Evolutionary conservation across 2,329 filamentous ascomycete genomes (phyloP), one percentile per base, ranked within the genome.

Genomic region (Beauveria sp.): DNA sequence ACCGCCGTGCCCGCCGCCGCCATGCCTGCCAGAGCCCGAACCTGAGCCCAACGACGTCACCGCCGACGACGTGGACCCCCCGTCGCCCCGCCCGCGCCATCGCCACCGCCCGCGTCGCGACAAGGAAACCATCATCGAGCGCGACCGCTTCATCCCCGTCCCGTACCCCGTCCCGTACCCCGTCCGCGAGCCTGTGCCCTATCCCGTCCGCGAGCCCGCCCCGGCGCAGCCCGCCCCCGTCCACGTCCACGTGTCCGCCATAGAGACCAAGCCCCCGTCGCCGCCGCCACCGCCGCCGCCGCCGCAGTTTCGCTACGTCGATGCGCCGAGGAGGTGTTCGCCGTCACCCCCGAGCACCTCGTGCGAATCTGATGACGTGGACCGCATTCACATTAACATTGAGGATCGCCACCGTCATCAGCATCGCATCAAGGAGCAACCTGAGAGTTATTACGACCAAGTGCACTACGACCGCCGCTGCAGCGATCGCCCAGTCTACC

Each of bases 91-190:
- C 61, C 69, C 66, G 61, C 64, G 58, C 37, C 66, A 70, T 63
- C 69, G 41, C 43, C 70, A 68, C 51, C 68, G 69, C 14, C 69
- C 68, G 55, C 70, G 63, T 52, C 67, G 71, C 16, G 76, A 80
- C 51, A 72, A 72, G 40, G 80, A 84, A 67, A 73, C 81, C 55
- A 75, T 79, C 67, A 76, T 84, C 63, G 80, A 84, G 71, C 75
- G 80, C 28, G 81, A 84, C 67, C 73, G 75, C 56, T 65, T 79
- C 53, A 72, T 82, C 18, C 79, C 77, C 41, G 69, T 77, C 8
- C 73, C 72, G 10, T 68, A 79, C 2, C 77, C 75, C 20, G 73
- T 78, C 6, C 75, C 74, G 9, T 0, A 74, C 76, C 20, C 61
- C 60, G 30, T 74, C 73, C 65, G 73, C 73, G 41, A 66, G 70